Percentiles rank a stretch among this genome's conserved stretches.
Evolutionary conservation across 305 asterid species (phyloP).

Genomic region (Rubia occidens): DNA sequence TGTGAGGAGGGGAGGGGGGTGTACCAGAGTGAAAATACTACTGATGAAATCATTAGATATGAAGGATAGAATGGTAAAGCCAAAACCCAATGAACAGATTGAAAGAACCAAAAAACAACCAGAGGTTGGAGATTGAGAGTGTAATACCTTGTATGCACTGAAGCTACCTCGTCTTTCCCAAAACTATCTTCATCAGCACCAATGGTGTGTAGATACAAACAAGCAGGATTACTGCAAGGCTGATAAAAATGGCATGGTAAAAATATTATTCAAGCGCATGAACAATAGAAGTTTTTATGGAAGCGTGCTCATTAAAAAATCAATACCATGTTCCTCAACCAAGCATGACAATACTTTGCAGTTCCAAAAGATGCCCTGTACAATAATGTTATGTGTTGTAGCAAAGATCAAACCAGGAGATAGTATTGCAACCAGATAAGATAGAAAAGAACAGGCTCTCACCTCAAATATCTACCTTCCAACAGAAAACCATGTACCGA

Average conservation of each 20-base stretch:
- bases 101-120: neutral
- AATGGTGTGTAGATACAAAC: slow-evolving; percentile 81
- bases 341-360: slow-evolving; percentile 90
- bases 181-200: slow-evolving; percentile 96
- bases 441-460: slow-evolving; percentile 25
- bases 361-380: slow-evolving; percentile 99
- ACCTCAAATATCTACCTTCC: slow-evolving; percentile 84
- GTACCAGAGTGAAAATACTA: neutral
- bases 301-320: slow-evolving; percentile 10
- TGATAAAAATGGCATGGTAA: slow-evolving; percentile 29
- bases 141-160: slow-evolving; percentile 78
- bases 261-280: neutral
- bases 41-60: neutral
- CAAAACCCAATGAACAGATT: neutral
- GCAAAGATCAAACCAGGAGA: slow-evolving; percentile 12
- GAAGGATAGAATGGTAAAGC: neutral
- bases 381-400: slow-evolving; percentile 22
- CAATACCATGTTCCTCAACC: slow-evolving; percentile 87
- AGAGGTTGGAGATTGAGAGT: neutral
- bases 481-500: slow-evolving; percentile 78
- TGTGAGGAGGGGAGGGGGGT: neutral
- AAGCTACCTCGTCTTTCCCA: slow-evolving; percentile 91
- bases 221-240: slow-evolving; percentile 86
- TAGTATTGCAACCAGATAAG: slow-evolving; percentile 10
- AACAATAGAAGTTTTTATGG: neutral